Percentiles rank a stretch among this genome's conserved stretches.
These are phyloP conservation scores for Myrica gale DNA, from an alignment of 306 rosid species.

Conservation along the genomic window DNA sequence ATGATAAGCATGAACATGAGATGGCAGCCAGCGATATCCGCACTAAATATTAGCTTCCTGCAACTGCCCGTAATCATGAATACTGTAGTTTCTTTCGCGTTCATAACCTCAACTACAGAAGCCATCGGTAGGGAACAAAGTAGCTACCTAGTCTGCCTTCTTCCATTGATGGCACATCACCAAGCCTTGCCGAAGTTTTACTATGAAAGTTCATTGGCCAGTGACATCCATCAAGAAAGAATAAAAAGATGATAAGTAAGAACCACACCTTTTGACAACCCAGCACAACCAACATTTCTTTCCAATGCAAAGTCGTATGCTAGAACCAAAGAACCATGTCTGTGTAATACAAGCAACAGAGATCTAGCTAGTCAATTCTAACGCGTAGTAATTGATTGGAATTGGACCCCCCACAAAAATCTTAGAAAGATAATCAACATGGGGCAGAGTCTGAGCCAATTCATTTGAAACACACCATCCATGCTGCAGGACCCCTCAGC, in stretches of 20 bases:
- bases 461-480: constrained; percentile 36
- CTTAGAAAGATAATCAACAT: constrained; percentile 28
- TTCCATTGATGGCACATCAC: not conserved
- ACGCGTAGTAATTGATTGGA: constrained; percentile 44
- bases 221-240: constrained; percentile 15
- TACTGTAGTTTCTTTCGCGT: not conserved
- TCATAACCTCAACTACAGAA: not conserved
- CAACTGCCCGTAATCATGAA: constrained; percentile 3
- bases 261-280: constrained; percentile 51
- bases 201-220: constrained; percentile 25
- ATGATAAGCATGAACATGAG: not conserved
- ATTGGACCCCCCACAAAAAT: constrained; percentile 58
- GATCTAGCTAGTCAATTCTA: constrained; percentile 47
- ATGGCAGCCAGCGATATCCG: constrained; percentile 10
- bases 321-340: constrained; percentile 41
- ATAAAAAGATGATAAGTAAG: constrained; percentile 24
- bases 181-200: constrained; percentile 23
- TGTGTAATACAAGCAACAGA: constrained; percentile 49
- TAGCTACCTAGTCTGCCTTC: not conserved
- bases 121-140: not conserved
- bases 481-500: constrained; percentile 36
- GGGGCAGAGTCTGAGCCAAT: constrained; percentile 35
- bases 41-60: constrained; percentile 1
- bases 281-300: constrained; percentile 29
- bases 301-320: constrained; percentile 20